Evolutionary conservation across 176 grass and related monocot species (phyloP), one percentile per base, ranked within the genome.

Genomic region (Ananas comosus): DNA sequence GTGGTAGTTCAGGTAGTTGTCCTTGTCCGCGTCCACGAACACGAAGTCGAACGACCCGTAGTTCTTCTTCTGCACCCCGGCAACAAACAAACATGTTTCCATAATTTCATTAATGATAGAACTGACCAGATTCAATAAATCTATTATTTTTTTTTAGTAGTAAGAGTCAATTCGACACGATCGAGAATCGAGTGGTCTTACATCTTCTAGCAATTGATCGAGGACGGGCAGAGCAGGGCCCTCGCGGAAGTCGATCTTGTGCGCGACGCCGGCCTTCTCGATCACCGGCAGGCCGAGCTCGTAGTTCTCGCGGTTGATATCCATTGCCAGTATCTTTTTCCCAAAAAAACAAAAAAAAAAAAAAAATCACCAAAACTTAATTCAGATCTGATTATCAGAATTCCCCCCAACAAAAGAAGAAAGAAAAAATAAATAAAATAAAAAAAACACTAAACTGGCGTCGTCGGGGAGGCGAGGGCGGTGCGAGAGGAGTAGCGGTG

Each of bases 401-500:
- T 49, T 27, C 64, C 25, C 25, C 25, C 25, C 25, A 2, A 27
- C 1, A 27, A 27, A 27, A 27, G 2, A 27, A 2, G 1, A 27
- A 69, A 16, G 10, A 48, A n/a, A 16, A 59, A n/a, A n/a, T n/a
- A n/a, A n/a, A n/a, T n/a, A n/a, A n/a, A n/a, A n/a, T n/a, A 58
- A 63, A 2, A 14, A 50, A 19, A 59, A 42, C 19, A 51, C 52
- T 50, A 17, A 17, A 92, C 89, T 88, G 85, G 79, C 89, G 9
- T 92, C 82, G 16, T 80, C 69, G 0, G 79, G 85, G 48, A 88
- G 81, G 85, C 82, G 13, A 92, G 85, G 9, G 85, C 79, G 1
- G 85, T 92, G 78, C 85, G 50, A 92, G 85, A 79, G 52, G 89
- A 88, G 76, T 92, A 92, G 0, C 89, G 21, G 89, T 92, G 82